phyloP scores from a whole-genome alignment of 2,329 filamentous ascomycete genomes.

The Akanthomyces dipterigenus region DNA sequence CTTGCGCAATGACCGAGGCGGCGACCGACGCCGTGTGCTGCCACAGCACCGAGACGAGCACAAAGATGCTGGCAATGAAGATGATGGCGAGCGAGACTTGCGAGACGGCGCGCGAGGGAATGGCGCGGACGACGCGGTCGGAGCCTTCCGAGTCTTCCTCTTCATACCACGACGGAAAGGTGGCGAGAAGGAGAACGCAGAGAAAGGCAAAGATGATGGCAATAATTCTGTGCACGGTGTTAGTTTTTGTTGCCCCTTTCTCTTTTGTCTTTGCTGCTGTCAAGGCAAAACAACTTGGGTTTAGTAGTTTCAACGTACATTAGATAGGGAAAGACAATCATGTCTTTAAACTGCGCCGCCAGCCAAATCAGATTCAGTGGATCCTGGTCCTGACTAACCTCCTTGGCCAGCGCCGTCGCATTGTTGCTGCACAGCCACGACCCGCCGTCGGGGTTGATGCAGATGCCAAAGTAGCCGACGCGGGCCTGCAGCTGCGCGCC shows the following conservation, averaged over 20 bases:
- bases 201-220: constrained; percentile 96
- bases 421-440: constrained; percentile 96
- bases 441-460: constrained; percentile 84
- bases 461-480: constrained; percentile 97
- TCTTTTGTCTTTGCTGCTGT: too few species aligned
- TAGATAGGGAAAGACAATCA: constrained; percentile 95
- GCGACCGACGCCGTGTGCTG: constrained; percentile 96
- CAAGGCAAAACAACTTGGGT: too few species aligned
- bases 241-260: constrained; percentile 11
- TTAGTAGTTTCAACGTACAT: constrained; percentile 70
- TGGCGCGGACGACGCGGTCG: constrained; percentile 86
- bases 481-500: constrained; percentile 78
- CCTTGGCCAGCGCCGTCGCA: constrained; percentile 83
- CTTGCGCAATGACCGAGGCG: constrained; percentile 86
- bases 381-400: constrained; percentile 86
- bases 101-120: constrained; percentile 85
- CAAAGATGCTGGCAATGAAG: constrained; percentile 66
- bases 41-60: constrained; percentile 73
- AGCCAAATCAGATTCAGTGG: constrained; percentile 97
- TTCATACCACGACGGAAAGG: constrained; percentile 96
- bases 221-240: constrained; percentile 62
- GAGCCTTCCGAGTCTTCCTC: constrained; percentile 74
- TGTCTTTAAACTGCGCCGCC: constrained; percentile 94
- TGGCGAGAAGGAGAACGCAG: constrained; percentile 89
- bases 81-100: constrained; percentile 92